Evolutionary conservation across 2,329 filamentous ascomycete species (phyloP), one percentile per base, ranked within the genome.

Genomic region (Exophiala calicioides): DNA sequence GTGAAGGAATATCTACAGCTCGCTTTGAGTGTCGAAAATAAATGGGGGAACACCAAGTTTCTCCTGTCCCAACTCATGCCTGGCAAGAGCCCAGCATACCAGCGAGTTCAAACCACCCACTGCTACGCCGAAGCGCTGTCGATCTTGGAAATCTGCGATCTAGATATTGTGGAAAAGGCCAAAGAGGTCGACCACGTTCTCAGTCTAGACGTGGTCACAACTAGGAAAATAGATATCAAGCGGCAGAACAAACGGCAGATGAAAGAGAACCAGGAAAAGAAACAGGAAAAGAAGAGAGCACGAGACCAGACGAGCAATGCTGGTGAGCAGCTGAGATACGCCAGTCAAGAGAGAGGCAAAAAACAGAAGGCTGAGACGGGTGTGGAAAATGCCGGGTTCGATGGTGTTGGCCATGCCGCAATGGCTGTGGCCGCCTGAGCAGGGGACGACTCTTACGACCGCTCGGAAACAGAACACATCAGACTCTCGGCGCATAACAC

Each of bases 31-130:
- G 81, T 89, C 9, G 84, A 91, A 63, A 97, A 98, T 66, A 82
- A 84, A 53, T 93, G 85, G 66, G 85, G 86, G 33, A 98, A 98
- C 70, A 95, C 90, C 4, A 98, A 98, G 66, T 98, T 86, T 65
- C 75, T 93, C 23, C 80, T 98, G 20, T 80, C 81, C 31, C 88
- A 95, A 65, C 79, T 96, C 68, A 81, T 97, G 18, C 89, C 90
- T 0, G 89, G 90, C 12, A 94, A 90, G 65, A 74, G 81, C 36
- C 73, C 78, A 29, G 73, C 73, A 1, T 86, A 85, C 63, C 75
- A 77, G 48, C 67, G 73, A 3, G 75, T 93, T 57, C 81, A 80
- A 52, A 68, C 72, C 35, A 78, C 79, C 50, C 90, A 85, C 69
- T 85, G 79, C 58, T 95, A 96, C 62, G 71, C 69, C 6, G 82